Evolutionary conservation across 2,329 filamentous ascomycete genomes (phyloP).

Genomic region (Penicillium sp.): DNA sequence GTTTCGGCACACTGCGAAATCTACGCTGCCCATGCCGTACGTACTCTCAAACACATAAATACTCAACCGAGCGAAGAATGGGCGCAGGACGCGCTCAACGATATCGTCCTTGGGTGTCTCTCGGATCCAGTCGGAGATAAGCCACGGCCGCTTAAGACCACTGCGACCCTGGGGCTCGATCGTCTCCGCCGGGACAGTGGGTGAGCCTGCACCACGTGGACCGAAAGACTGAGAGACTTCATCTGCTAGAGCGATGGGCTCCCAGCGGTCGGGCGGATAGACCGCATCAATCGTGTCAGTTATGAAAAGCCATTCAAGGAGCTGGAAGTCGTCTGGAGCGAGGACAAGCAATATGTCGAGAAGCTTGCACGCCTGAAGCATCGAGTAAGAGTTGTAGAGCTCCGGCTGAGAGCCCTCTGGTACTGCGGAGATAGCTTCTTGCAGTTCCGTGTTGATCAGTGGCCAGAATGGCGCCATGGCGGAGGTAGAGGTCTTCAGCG

Average conservation of each 20-base stretch:
- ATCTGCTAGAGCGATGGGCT: slow-evolving; percentile 74
- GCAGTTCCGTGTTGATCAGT: slow-evolving; percentile 79
- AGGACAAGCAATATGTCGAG: slow-evolving; percentile 83
- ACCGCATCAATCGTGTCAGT: slow-evolving; percentile 96
- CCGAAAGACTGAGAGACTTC: slow-evolving; percentile 76
- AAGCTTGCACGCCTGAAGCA: slow-evolving; percentile 91
- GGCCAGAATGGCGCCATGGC: slow-evolving; percentile 88
- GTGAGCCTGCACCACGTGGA: slow-evolving; percentile 34
- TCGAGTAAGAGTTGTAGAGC: slow-evolving; percentile 69
- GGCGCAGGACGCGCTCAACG: slow-evolving; percentile 72
- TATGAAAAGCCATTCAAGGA: slow-evolving; percentile 97
- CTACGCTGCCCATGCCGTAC: slow-evolving; percentile 74
- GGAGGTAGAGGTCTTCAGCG: slow-evolving; percentile 72
- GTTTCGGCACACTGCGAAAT: slow-evolving; percentile 62
- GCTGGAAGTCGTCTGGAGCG: slow-evolving; percentile 91
- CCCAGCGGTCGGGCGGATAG: slow-evolving; percentile 69
- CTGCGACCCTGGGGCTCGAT: slow-evolving; percentile 25
- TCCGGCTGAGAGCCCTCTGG: slow-evolving; percentile 68
- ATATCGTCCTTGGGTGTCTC: slow-evolving; percentile 59
- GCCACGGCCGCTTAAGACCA: slow-evolving; percentile 38
- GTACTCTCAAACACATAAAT: slow-evolving; percentile 92
- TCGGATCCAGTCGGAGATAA: slow-evolving; percentile 48
- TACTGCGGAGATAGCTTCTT: slow-evolving; percentile 73
- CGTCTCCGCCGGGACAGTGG: slow-evolving; percentile 23
- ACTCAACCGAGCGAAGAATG: slow-evolving; percentile 87